phyloP scores from a whole-genome alignment of 225 moss, liverwort and hornwort species.

The Bryoerythrophyllum caledonicum region DNA sequence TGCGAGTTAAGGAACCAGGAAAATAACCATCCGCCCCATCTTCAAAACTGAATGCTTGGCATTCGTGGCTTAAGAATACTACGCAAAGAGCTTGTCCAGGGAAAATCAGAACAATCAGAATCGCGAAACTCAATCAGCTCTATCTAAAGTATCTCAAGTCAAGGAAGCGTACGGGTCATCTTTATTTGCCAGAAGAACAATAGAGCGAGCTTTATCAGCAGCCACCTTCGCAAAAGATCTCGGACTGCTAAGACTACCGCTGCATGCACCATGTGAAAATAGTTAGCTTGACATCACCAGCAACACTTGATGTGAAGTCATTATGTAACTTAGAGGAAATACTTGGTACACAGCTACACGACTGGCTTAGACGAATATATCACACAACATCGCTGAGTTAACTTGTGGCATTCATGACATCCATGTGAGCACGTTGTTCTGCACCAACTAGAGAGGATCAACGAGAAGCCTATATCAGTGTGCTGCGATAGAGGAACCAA shows the following conservation, averaged over 20 bases:
- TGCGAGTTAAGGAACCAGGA: constrained; percentile 6
- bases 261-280: constrained; percentile 32
- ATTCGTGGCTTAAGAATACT: constrained; percentile 14
- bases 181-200: constrained; percentile 65
- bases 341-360: constrained; percentile 6
- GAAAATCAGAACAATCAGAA: constrained; percentile 15
- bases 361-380: constrained; percentile 17
- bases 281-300: constrained; percentile 17
- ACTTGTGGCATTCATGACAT: background rate
- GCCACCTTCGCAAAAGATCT: constrained; percentile 69
- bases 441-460: constrained; percentile 1
- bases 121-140: background rate
- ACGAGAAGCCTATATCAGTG: constrained; percentile 13
- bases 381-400: constrained; percentile 11
- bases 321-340: constrained; percentile 1
- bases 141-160: background rate
- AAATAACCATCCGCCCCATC: constrained; percentile 15
- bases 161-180: constrained; percentile 58
- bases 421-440: constrained; percentile 4
- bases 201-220: constrained; percentile 66
- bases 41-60: background rate
- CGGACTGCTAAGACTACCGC: constrained; percentile 67
- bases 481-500: background rate
- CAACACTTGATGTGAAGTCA: constrained; percentile 8
- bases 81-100: background rate